A percentile compares a stretch with the other conserved stretches of the same genome.
These are phyloP conservation scores for Colletotrichum sublineola DNA, from an alignment of 2,329 filamentous ascomycete genomes.

Conservation along the genomic window DNA sequence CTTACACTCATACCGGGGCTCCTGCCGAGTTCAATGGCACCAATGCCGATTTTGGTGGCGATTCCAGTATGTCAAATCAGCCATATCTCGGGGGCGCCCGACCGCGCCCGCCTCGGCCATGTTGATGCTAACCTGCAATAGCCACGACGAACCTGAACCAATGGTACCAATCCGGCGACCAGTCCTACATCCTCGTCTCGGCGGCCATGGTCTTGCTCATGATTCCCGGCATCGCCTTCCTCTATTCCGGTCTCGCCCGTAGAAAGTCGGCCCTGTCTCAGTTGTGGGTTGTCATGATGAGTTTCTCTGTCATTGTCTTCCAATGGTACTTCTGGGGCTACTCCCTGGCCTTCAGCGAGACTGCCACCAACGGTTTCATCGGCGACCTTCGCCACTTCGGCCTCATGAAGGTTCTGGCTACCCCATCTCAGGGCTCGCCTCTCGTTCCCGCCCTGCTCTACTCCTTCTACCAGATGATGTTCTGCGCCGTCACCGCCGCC, in stretches of 20 bases:
- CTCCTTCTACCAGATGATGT: conserved; percentile 96
- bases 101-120: not conserved
- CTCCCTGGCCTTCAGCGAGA: conserved; percentile 89
- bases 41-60: conserved; percentile 75
- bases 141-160: conserved; percentile 91
- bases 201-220: conserved; percentile 96
- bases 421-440: conserved; percentile 88
- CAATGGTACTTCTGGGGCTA: conserved; percentile 99
- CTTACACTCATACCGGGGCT: conserved; percentile 70
- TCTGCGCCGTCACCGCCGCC: conserved; percentile 91
- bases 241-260: conserved; percentile 97
- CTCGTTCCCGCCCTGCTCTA: conserved; percentile 92
- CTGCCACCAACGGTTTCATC: conserved; percentile 89
- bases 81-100: not conserved
- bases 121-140: conserved; percentile 53
- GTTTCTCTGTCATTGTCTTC: conserved; percentile 90
- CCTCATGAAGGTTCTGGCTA: conserved; percentile 84
- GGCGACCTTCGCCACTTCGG: conserved; percentile 92
- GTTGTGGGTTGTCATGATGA: conserved; percentile 98
- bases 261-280: conserved; percentile 97
- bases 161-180: conserved; percentile 93
- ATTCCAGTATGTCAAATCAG: conserved; percentile 75
- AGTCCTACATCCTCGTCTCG: conserved; percentile 91
- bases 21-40: conserved; percentile 75
- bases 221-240: conserved; percentile 95